Conservation (phyloP, 371 early-diverging fungal genomes). For the Apophysomyces sp. region DNA sequence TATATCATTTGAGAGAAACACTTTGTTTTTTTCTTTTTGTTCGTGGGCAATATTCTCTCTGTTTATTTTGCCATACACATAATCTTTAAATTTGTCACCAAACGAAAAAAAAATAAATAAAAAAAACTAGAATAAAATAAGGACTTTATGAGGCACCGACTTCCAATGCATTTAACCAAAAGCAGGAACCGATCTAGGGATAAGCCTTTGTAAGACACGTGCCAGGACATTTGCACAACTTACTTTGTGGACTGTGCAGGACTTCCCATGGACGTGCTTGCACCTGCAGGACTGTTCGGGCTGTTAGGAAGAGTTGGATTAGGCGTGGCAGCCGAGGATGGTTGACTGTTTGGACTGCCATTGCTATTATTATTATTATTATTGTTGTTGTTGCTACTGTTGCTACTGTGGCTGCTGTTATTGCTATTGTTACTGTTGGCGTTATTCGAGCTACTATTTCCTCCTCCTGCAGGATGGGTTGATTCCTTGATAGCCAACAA, state of each 20-base stretch:
- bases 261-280: conserved; percentile 28
- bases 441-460: background rate
- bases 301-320: conserved; percentile 16
- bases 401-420: background rate
- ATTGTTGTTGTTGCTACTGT: background rate
- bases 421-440: background rate
- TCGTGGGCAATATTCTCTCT: background rate
- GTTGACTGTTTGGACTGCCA: conserved; percentile 14
- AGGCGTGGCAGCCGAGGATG: conserved; percentile 17
- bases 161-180: conserved; percentile 21
- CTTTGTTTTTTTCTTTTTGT: background rate
- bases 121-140: too few relatives aligned
- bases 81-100: background rate
- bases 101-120: conserved; percentile 13
- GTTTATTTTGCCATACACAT: background rate
- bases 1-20: background rate
- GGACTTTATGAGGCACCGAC: background rate
- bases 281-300: conserved; percentile 7
- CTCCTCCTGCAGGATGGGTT: conserved; percentile 25
- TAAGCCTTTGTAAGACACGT: background rate
- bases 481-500: conserved; percentile 81
- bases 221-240: background rate
- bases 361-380: conserved; percentile 3
- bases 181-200: conserved; percentile 35
- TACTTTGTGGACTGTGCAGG: conserved; percentile 40